These are phyloP conservation scores for Torulaspora franciscae DNA, from an alignment of 805 yeast species.

Conservation along the genomic window DNA sequence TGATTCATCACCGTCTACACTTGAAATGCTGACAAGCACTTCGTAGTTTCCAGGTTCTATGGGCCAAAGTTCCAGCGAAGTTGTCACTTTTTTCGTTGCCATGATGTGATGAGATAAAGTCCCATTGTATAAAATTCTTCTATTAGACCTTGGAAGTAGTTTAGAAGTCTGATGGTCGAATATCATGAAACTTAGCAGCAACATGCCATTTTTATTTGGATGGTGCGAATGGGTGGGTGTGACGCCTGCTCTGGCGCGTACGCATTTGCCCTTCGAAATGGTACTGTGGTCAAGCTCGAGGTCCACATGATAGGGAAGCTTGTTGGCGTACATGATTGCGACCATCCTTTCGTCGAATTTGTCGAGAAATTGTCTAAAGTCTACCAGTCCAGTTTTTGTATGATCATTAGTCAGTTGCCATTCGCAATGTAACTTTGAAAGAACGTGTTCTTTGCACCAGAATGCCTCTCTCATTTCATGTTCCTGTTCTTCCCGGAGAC, in stretches of 20 bases:
- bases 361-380: conserved; percentile 27
- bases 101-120: conserved; percentile 46
- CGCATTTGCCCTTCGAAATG: conserved; percentile 16
- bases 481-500: conserved; percentile 52
- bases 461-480: conserved; percentile 55
- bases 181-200: conserved; percentile 16
- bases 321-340: conserved; percentile 22
- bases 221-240: conserved; percentile 6
- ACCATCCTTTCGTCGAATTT: conserved; percentile 27
- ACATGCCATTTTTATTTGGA: neutral
- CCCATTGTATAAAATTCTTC: conserved; percentile 67
- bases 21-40: conserved; percentile 49
- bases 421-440: conserved; percentile 53
- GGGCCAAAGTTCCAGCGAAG: conserved; percentile 48
- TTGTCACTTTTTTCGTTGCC: conserved; percentile 41
- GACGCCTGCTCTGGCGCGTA: conserved; percentile 13
- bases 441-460: conserved; percentile 72
- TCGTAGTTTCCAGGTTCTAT: conserved; percentile 77
- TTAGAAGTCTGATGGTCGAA: conserved; percentile 26
- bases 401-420: conserved; percentile 46
- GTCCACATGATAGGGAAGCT: conserved; percentile 17
- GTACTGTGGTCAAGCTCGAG: conserved; percentile 10
- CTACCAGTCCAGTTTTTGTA: conserved; percentile 20
- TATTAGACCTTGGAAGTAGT: conserved; percentile 38
- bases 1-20: conserved; percentile 4